Base-by-base conservation (phyloP, 495 filamentous ascomycete genomes). In the Lepidopterella palustris region DNA sequence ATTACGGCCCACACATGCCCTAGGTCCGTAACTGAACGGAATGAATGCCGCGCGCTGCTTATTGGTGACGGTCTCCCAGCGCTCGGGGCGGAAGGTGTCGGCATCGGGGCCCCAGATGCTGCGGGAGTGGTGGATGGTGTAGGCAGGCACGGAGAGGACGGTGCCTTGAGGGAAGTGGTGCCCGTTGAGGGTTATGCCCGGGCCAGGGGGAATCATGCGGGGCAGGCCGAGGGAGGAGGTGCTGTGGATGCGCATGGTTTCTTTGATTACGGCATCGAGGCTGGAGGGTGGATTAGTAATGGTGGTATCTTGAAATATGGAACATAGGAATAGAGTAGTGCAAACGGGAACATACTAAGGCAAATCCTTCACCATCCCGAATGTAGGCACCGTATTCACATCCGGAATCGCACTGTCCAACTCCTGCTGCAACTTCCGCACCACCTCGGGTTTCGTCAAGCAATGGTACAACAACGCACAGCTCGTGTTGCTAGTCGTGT, bases 191-290 rank as follows among this genome's bases (percentile, higher is more conserved):
- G 73, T 72, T 57, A 87, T 68, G 45, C 82, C 82, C 3, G 74
- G 58, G 21, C 81, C 84, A 0, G 76, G 65, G 6, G 90, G 90
- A 24, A 96, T 84, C 66, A 88, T 75, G 4, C 92, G 86, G 2
- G 92, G 90, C 0, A 97, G 87, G 29, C 91, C 91, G 70, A 95
- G 87, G 29, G 87, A 85, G 4, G 90, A 92, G 11, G 92, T 95
- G 58, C 82, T 86, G 81, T 96, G 92, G 72, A 90, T 87, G 60
- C 92, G 89, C 69, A 96, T 83, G 13, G 89, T 90, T 74, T 97
- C 92, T 73, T 86, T 87, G 73, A 96, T 90, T 42, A 95, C 86
- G 60, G 78, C 82, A 61, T 86, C 76, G 21, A 96, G 81, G 72
- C 47, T 50, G 6, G 2, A 24, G 10, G 10, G 9, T 3, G 35